Conservation (phyloP, 352 stramenopile species). For the Thalassiosira hispida region DNA sequence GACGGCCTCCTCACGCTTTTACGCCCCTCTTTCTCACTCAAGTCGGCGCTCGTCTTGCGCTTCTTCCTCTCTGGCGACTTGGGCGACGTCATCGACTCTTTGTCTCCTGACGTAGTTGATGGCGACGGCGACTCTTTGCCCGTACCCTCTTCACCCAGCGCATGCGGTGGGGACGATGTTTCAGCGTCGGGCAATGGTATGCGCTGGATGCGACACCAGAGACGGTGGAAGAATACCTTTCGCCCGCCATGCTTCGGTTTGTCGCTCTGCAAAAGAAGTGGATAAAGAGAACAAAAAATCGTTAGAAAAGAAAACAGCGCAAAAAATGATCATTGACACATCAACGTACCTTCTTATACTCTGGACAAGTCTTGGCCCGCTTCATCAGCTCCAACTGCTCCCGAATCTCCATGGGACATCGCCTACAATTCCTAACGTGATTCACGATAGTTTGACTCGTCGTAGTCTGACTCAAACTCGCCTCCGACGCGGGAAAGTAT, state of each 20-base stretch:
- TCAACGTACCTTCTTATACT: constrained; percentile 64
- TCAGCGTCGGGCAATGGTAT: constrained; percentile 64
- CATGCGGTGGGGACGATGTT: constrained; percentile 2
- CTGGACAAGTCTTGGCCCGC: constrained; percentile 62
- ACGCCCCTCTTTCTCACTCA: not conserved
- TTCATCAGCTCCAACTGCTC: constrained; percentile 84
- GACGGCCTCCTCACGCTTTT: constrained; percentile 19
- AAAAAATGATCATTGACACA: not conserved
- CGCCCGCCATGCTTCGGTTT: constrained; percentile 82
- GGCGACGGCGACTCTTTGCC: not conserved
- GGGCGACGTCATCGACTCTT: constrained; percentile 47
- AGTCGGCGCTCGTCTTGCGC: constrained; percentile 6
- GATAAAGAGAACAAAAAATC: not conserved
- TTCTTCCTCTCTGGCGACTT: constrained; percentile 17
- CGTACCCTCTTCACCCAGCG: too few species aligned
- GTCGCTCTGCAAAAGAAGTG: constrained; percentile 27
- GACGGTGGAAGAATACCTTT: constrained; percentile 83
- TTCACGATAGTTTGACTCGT: constrained; percentile 84
- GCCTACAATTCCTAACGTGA: constrained; percentile 82
- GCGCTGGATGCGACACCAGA: constrained; percentile 84
- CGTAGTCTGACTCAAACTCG: constrained; percentile 78
- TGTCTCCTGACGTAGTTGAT: constrained; percentile 7
- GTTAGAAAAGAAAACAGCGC: not conserved
- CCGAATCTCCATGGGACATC: constrained; percentile 78
- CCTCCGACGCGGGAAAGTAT: constrained; percentile 76